A percentile compares a stretch with the other conserved stretches of the same genome.
Conservation (phyloP, 2,329 filamentous ascomycete genomes). For the Penicillium aurantiogriseum region DNA sequence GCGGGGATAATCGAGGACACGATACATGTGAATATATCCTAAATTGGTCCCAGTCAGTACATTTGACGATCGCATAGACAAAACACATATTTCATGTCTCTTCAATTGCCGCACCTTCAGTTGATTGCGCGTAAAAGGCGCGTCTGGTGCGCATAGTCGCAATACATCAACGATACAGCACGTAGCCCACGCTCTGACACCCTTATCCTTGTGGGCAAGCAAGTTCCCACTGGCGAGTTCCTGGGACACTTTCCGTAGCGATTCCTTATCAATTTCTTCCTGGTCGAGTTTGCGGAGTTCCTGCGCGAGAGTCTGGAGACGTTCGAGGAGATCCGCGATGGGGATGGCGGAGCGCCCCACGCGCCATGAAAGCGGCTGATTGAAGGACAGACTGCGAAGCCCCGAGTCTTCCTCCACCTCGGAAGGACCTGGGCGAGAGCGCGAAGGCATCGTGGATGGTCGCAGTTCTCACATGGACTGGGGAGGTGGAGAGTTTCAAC, state of each 20-base stretch:
- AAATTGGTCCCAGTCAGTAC: conserved; percentile 3
- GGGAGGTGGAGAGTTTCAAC: conserved; percentile 15
- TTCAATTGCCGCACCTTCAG: conserved; percentile 67
- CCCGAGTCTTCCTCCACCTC: conserved; percentile 39
- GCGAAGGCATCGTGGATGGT: conserved; percentile 42
- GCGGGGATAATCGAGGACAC: conserved; percentile 79
- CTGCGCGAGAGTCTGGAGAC: conserved; percentile 75
- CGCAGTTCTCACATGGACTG: conserved; percentile 23
- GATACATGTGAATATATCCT: conserved; percentile 94
- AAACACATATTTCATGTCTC: neutral
- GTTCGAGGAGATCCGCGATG: conserved; percentile 74
- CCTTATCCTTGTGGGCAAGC: conserved; percentile 86
- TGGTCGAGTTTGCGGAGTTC: conserved; percentile 86
- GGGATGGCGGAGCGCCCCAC: conserved; percentile 80
- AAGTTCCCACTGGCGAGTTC: conserved; percentile 80
- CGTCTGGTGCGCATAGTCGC: conserved; percentile 87
- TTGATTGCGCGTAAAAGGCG: conserved; percentile 85
- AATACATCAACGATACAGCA: conserved; percentile 92
- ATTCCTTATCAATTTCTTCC: conserved; percentile 77
- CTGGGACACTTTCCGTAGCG: conserved; percentile 78
- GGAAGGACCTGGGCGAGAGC: conserved; percentile 41
- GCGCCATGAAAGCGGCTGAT: conserved; percentile 84
- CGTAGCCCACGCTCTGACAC: conserved; percentile 83
- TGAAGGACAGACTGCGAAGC: conserved; percentile 64
- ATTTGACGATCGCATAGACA: neutral